phyloP scores from a whole-genome alignment of 2,329 filamentous ascomycete species.

The Phoma sp. region DNA sequence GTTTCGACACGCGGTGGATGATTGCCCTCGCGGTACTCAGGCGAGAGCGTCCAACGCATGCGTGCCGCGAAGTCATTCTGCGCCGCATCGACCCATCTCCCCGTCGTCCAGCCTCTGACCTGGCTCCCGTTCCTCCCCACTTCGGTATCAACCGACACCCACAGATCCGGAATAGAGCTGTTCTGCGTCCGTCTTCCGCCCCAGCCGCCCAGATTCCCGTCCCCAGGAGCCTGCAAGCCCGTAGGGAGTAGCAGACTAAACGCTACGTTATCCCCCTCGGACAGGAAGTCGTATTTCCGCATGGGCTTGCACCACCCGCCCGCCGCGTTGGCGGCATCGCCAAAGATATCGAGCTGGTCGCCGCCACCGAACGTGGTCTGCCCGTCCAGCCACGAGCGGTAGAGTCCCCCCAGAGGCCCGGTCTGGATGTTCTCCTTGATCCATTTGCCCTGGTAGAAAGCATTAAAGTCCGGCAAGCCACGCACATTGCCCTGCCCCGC shows the following conservation, averaged over 20 bases:
- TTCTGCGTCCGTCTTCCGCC: constrained; percentile 2
- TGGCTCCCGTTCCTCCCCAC: not conserved
- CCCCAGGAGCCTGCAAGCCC: constrained; percentile 30
- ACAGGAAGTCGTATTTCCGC: constrained; percentile 12
- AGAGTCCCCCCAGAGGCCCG: constrained; percentile 46
- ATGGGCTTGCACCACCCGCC: constrained; percentile 19
- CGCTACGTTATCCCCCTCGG: constrained; percentile 24
- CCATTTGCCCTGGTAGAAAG: constrained; percentile 46
- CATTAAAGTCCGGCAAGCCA: constrained; percentile 12
- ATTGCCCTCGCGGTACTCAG: not conserved
- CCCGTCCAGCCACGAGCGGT: constrained; percentile 54
- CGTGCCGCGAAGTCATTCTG: constrained; percentile 53
- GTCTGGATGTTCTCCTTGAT: constrained; percentile 57
- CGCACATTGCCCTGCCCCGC: constrained; percentile 15
- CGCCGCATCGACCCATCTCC: constrained; percentile 55
- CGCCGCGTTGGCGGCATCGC: constrained; percentile 47
- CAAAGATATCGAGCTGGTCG: constrained; percentile 43
- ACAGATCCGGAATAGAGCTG: not conserved
- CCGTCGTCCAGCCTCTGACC: constrained; percentile 36
- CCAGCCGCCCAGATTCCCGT: not conserved
- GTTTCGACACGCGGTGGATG: not conserved
- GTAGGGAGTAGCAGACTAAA: constrained; percentile 14
- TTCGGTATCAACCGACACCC: not conserved
- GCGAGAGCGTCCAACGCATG: constrained; percentile 39
- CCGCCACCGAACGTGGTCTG: constrained; percentile 50